Evolutionary conservation across 495 filamentous ascomycete species (phyloP), one percentile per base, ranked within the genome.

Genomic region (Rostrohypoxylon terebratum): DNA sequence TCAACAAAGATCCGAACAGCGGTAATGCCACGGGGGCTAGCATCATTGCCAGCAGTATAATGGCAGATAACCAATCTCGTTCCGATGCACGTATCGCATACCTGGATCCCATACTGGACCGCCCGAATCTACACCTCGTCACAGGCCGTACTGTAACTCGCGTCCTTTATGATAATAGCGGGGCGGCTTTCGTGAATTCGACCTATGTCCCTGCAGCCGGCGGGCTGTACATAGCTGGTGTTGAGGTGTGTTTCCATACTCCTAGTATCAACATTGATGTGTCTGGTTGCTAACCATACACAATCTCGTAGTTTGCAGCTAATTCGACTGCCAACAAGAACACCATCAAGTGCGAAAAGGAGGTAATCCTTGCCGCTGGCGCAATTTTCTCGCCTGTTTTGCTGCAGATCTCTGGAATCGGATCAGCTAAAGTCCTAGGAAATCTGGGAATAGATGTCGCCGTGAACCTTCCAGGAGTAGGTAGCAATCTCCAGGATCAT

Each of bases 401-500:
- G n/a, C 80, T 90, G 4, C 84, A 89, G 69, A 77, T 89, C 1
- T 89, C 86, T 31, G 88, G 88, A 0, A 82, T 89, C 59, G 87
- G 88, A 0, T 78, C 79, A 7, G 66, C 59, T 20, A 47, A 64
- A 8, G 58, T 81, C 51, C 73, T 84, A 33, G 54, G 59, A 8
- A 66, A 34, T 36, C 60, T 77, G 55, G 72, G 69, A 28, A 77
- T 84, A 16, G 62, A 78, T 6, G 69, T 79, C 18, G 50, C 71
- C 1, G 60, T 79, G 8, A 64, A 82, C 57, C 63, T 83, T 1
- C 81, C 81, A 1, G 82, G 82, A 11, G 82, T 84, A 21, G 82
- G 82, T 10, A 70, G 68, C 38, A 83, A 84, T 59, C 69, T 81
- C 13, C 82, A 84, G 61, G 82, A 81, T 44, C 79, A 81, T 53